phyloP scores from a whole-genome alignment of 179 eudicot species.

The Beta macrorhiza region DNA sequence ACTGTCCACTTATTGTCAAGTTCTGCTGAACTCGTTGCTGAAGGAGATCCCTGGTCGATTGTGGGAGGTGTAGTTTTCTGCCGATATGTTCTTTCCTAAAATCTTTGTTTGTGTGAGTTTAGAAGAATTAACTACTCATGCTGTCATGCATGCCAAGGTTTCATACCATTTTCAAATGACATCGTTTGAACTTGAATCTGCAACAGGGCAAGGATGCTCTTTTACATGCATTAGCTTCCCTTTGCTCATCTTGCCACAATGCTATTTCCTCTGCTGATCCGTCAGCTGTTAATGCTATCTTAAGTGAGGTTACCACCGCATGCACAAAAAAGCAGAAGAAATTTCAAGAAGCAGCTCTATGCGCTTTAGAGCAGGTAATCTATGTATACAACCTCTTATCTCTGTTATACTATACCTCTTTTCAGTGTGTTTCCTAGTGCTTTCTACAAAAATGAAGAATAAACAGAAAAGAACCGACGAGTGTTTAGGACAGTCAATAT shows the following conservation, averaged over 20 bases:
- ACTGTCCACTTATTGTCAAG: slow-evolving; percentile 55
- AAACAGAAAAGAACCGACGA: neutral
- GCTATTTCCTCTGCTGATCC: slow-evolving; percentile 65
- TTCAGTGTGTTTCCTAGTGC: neutral
- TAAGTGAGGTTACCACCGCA: slow-evolving; percentile 63
- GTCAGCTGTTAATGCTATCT: slow-evolving; percentile 53
- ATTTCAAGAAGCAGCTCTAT: slow-evolving; percentile 82
- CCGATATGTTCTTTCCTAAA: slow-evolving; percentile 8
- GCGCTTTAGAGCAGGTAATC: slow-evolving; percentile 78
- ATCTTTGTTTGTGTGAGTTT: neutral
- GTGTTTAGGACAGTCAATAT: neutral
- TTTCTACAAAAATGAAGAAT: neutral
- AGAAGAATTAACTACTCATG: neutral
- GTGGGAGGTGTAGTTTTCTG: slow-evolving; percentile 71
- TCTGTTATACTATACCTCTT: neutral
- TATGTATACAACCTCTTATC: neutral
- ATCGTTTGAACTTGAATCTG: slow-evolving; percentile 16
- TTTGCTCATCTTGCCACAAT: slow-evolving; percentile 72
- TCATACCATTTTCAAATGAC: neutral
- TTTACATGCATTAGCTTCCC: slow-evolving; percentile 72
- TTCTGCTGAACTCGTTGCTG: slow-evolving; percentile 66
- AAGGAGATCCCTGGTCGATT: slow-evolving; percentile 93
- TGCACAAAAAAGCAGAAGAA: slow-evolving; percentile 76
- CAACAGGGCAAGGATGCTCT: slow-evolving; percentile 87
- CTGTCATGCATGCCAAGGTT: neutral